These are phyloP conservation scores for Crithidia sp. DNA, from an alignment of 208 protist species.

Conservation along the genomic window DNA sequence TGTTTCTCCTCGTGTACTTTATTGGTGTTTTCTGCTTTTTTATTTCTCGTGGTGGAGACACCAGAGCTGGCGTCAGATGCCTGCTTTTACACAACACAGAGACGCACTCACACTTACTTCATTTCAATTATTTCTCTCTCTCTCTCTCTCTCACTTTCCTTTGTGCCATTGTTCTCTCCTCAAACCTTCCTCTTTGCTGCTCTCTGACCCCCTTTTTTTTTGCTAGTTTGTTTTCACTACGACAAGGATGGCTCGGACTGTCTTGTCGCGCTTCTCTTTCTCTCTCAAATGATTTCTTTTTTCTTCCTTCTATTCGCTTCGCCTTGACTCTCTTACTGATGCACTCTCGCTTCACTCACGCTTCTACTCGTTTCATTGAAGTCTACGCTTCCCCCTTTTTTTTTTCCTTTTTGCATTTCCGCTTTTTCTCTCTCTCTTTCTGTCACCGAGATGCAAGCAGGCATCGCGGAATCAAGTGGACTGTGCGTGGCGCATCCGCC, in stretches of 20 bases:
- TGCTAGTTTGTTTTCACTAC: not conserved
- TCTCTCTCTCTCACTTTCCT: not conserved
- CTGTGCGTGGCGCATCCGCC: no score
- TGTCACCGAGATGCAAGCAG: not conserved
- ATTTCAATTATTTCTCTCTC: no score
- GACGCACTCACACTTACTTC: no score
- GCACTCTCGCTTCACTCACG: no score
- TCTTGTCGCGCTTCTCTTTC: not conserved
- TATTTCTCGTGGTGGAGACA: no score
- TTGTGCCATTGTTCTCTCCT: not conserved
- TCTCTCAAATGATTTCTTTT: constrained; percentile 3
- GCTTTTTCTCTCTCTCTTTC: constrained; percentile 9
- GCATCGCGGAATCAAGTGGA: no score
- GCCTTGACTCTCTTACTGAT: not conserved
- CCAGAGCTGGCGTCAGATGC: no score
- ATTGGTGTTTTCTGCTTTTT: constrained; percentile 7
- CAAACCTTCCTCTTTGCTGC: not conserved
- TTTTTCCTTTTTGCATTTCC: constrained; percentile 1
- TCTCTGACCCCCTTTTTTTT: not conserved
- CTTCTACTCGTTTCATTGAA: no score
- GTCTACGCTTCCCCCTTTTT: not conserved
- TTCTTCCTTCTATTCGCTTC: not conserved
- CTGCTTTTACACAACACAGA: no score
- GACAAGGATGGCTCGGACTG: no score
- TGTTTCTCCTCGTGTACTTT: no score